Evolutionary conservation across 768 basidiomycete species (phyloP), one percentile per base, ranked within the genome.

Genomic region (Boletus huronensis): DNA sequence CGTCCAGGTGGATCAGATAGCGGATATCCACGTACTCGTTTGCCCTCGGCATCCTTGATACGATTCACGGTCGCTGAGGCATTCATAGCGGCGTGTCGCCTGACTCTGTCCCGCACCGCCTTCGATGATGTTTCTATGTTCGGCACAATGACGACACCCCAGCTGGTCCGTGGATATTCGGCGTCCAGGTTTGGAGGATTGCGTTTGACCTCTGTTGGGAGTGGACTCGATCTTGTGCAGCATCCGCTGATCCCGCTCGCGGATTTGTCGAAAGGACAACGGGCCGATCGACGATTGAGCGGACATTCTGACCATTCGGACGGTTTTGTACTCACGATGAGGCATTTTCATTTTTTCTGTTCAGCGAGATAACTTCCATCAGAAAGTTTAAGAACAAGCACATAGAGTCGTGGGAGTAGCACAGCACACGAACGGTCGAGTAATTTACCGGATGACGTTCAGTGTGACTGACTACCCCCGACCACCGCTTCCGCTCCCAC

Each of bases 211-310:
- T n/a, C n/a, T n/a, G n/a, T n/a, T n/a, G n/a, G n/a, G n/a, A n/a
- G n/a, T n/a, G n/a, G n/a, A n/a, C n/a, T n/a, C n/a, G n/a, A n/a
- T n/a, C n/a, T n/a, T n/a, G n/a, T n/a, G n/a, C n/a, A n/a, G n/a
- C n/a, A n/a, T n/a, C n/a, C n/a, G n/a, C n/a, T n/a, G n/a, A 54
- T 70, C 6, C 50, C 57, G 3, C 62, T 70, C 32, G 49, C 50
- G 13, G 64, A 69, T 9, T 9, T 70, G 11, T 48, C 59, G 25
- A 45, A 9, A 42, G 31, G 21, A 52, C 52, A 28, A 28, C 39
- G 29, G n/a, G 35, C 40, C 16, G 34, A 35, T 38, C 48, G 25
- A 43, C 42, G 16, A 11, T 46, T 36, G 39, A 46, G 16, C 21
- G 54, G 21, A 16, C 40, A 38, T 35, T 10, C 53, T 31, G 59